Percentiles rank a stretch among this genome's conserved stretches.
phyloP scores from a whole-genome alignment of 768 basidiomycete genomes.

The Xerocomus brunneocitrinus region DNA sequence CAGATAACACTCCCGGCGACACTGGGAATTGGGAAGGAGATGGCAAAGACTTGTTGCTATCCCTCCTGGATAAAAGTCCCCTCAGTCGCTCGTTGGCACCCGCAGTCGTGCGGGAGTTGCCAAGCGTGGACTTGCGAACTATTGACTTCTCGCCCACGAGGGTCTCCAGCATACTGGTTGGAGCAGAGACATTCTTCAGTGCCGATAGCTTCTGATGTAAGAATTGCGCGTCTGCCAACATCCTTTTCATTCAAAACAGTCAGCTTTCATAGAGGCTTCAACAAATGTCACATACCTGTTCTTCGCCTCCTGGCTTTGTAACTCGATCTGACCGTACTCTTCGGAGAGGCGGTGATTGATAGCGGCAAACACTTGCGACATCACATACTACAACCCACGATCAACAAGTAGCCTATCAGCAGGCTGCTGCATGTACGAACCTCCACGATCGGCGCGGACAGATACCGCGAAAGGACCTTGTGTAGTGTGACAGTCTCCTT shows the following conservation, averaged over 20 bases:
- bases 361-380: constrained; percentile 91
- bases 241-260: constrained; percentile 39
- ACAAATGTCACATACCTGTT: constrained; percentile 50
- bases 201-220: constrained; percentile 71
- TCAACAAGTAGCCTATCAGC: constrained; percentile 12
- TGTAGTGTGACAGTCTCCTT: constrained; percentile 95
- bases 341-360: constrained; percentile 89
- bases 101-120: constrained; percentile 18
- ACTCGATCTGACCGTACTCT: constrained; percentile 77
- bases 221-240: constrained; percentile 75
- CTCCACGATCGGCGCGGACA: constrained; percentile 75
- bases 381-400: constrained; percentile 61
- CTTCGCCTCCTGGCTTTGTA: constrained; percentile 82
- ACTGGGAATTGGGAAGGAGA: constrained; percentile 25
- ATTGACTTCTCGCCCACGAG: constrained; percentile 79
- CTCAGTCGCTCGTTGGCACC: constrained; percentile 36
- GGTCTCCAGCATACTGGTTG: constrained; percentile 77
- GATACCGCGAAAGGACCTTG: constrained; percentile 91
- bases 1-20: constrained; percentile 12
- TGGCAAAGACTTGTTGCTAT: constrained; percentile 26
- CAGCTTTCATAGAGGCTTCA: constrained; percentile 7
- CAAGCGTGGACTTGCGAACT: constrained; percentile 33
- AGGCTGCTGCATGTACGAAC: constrained; percentile 36
- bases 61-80: constrained; percentile 33
- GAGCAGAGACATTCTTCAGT: constrained; percentile 68